A percentile compares a stretch with the other conserved stretches of the same genome.
phyloP scores from a whole-genome alignment of 2,329 filamentous ascomycete species.

The Volutella citrinella region DNA sequence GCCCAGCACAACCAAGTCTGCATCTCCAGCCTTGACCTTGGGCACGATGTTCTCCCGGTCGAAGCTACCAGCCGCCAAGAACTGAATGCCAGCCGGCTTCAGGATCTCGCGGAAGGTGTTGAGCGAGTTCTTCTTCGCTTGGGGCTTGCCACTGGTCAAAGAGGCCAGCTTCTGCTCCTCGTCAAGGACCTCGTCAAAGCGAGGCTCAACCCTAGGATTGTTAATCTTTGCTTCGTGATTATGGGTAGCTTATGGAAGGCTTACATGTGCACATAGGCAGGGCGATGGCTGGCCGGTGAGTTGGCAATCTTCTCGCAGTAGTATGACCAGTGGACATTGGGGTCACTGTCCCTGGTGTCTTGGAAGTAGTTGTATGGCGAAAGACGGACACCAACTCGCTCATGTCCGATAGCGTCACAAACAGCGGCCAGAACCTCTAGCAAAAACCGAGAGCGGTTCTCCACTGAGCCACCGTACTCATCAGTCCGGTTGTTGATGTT shows the following conservation, averaged over 20 bases:
- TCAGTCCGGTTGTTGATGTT: slow-evolving; percentile 18
- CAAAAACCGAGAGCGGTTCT: slow-evolving; percentile 19
- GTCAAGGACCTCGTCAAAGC: slow-evolving; percentile 44
- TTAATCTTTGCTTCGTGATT: too few species aligned
- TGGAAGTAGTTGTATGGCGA: slow-evolving; percentile 32
- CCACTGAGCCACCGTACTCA: slow-evolving; percentile 17
- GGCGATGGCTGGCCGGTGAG: slow-evolving; percentile 31
- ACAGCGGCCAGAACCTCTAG: slow-evolving; percentile 17
- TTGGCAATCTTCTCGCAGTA: slow-evolving; percentile 32
- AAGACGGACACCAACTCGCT: slow-evolving; percentile 19
- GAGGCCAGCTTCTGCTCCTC: slow-evolving; percentile 41
- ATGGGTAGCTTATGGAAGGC: slow-evolving; percentile 1
- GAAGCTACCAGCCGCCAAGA: slow-evolving; percentile 51
- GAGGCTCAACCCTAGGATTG: slow-evolving; percentile 39
- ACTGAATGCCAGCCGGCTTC: slow-evolving; percentile 35
- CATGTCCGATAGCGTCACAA: slow-evolving; percentile 14
- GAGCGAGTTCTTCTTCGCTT: slow-evolving; percentile 29
- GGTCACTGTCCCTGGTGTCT: slow-evolving; percentile 26
- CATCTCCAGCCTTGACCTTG: slow-evolving; percentile 32
- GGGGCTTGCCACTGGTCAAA: slow-evolving; percentile 21
- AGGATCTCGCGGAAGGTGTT: slow-evolving; percentile 39
- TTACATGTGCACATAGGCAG: slow-evolving; percentile 44
- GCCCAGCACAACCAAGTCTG: slow-evolving; percentile 27
- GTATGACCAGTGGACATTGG: slow-evolving; percentile 34
- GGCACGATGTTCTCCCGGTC: slow-evolving; percentile 36